Base-by-base conservation (phyloP, 2,329 filamentous ascomycete species). In the Aspergillus spinulosporus region DNA sequence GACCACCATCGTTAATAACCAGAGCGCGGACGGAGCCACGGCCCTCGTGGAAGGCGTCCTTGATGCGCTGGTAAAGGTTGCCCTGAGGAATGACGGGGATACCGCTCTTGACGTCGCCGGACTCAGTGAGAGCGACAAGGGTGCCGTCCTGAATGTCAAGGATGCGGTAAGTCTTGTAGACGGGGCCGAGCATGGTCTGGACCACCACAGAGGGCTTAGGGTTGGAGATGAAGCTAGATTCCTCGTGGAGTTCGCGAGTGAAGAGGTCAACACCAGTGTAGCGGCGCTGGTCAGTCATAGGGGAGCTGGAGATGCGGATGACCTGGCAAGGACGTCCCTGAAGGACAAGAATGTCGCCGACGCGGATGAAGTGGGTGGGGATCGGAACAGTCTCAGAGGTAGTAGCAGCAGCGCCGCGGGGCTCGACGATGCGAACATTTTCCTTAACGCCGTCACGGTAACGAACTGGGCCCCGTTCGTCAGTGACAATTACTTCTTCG, bases 151-250 rank as follows among this genome's bases (percentile, higher is more conserved):
- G 21, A 21, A 99, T 88, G 82, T 99, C 94, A 61, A 99, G 88
- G 74, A 99, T 93, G 73, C 94, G 92, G 88, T 99, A 99, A 85
- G 97, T 94, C 91, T 97, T 97, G 91, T 97, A 97, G 82, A 97
- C 87, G 63, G 94, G 94, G 70, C 93, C 94, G 66, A 96, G 89
- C 92, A 99, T 97, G 82, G 93, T 97, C 88, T 99, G 94, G 72
- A 99, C 93, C 63, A 97, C 87, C 60, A 99, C 94, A 68, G 90
- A 96, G 68, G 93, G 93, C 66, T 89, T 90, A 64, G 94, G 94
- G 88, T 96, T 95, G 80, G 90, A 92, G 81, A 97, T 87, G 82
- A 96, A 97, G 71, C 89, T 93, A 56, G 91, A 96, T 88, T 99
- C 94, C 83, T 99, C 94, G 74, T 97, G 92, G 66, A 99, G 86